Conservation (phyloP, 1,139 yeast genomes). For the Blastobotrys persicus region DNA sequence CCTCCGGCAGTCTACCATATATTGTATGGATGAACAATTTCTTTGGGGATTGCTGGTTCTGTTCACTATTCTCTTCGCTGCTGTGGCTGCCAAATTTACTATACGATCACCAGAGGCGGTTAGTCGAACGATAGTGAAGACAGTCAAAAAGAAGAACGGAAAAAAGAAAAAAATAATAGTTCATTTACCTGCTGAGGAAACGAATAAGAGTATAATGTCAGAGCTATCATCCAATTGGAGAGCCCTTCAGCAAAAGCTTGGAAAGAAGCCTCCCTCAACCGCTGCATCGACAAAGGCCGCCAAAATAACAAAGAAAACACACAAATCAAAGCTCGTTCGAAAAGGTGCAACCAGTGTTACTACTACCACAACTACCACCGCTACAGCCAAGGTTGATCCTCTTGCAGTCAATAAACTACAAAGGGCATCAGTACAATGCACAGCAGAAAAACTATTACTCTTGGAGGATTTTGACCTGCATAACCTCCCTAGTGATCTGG, state of each 20-base stretch:
- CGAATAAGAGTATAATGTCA: not conserved
- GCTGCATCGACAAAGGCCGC: not conserved
- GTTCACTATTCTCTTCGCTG: not conserved
- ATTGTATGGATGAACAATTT: too few relatives aligned
- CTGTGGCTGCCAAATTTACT: not conserved
- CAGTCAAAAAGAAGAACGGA: not conserved
- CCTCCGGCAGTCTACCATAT: too few relatives aligned
- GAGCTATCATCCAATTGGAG: conserved; percentile 27
- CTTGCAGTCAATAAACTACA: not conserved
- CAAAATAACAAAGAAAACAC: conserved; percentile 4
- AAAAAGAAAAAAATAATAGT: not conserved
- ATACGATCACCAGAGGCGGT: not conserved
- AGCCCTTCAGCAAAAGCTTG: conserved; percentile 21
- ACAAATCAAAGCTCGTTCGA: not conserved
- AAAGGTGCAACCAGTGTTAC: not conserved
- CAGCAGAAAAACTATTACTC: conserved; percentile 1
- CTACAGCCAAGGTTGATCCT: not conserved
- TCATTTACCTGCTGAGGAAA: too few relatives aligned
- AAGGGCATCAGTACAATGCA: not conserved
- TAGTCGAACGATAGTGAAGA: not conserved
- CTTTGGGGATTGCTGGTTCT: not conserved
- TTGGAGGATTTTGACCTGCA: not conserved
- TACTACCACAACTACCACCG: not conserved
- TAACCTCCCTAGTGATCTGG: not conserved
- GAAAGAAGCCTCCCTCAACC: not conserved